phyloP scores from a whole-genome alignment of 768 basidiomycete genomes.

The Leccinum pellstonianum region DNA sequence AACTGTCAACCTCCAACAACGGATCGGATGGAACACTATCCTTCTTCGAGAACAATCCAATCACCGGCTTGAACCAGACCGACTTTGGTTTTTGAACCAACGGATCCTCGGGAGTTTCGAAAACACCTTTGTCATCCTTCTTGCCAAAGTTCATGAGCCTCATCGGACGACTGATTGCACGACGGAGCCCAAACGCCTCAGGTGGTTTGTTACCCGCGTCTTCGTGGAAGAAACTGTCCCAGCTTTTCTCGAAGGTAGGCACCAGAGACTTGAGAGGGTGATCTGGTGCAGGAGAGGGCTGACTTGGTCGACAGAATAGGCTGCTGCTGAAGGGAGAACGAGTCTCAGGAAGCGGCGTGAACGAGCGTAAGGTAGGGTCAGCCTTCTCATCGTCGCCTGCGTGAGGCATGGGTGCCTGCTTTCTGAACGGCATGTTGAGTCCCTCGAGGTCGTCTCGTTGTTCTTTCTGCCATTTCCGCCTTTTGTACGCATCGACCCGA shows the following conservation, averaged over 20 bases:
- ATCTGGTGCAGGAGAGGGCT: constrained; percentile 27
- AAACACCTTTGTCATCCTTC: constrained; percentile 33
- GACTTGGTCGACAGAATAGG: constrained; percentile 40
- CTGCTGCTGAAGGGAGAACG: constrained; percentile 31
- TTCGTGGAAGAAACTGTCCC: constrained; percentile 45
- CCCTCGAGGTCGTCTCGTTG: constrained; percentile 50
- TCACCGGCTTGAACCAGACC: constrained; percentile 40
- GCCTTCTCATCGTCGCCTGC: constrained; percentile 26
- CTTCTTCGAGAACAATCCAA: constrained; percentile 30
- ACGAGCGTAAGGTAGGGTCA: constrained; percentile 40
- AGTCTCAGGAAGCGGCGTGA: constrained; percentile 50
- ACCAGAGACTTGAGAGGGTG: constrained; percentile 29
- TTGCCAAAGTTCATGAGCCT: constrained; percentile 47
- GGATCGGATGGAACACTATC: constrained; percentile 6
- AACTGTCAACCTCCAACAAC: constrained; percentile 23
- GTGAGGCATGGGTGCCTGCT: constrained; percentile 17
- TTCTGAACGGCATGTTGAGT: constrained; percentile 32
- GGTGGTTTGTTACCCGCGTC: constrained; percentile 17
- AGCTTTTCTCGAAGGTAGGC: constrained; percentile 40
- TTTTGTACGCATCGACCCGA: constrained; percentile 46
- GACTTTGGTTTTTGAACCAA: constrained; percentile 30
- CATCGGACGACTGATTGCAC: constrained; percentile 33
- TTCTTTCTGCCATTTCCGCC: constrained; percentile 50
- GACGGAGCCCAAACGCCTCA: constrained; percentile 26
- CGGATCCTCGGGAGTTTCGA: constrained; percentile 8